Evolutionary conservation across 805 yeast genomes (phyloP).

Genomic region (Hyphopichia homilentoma): DNA sequence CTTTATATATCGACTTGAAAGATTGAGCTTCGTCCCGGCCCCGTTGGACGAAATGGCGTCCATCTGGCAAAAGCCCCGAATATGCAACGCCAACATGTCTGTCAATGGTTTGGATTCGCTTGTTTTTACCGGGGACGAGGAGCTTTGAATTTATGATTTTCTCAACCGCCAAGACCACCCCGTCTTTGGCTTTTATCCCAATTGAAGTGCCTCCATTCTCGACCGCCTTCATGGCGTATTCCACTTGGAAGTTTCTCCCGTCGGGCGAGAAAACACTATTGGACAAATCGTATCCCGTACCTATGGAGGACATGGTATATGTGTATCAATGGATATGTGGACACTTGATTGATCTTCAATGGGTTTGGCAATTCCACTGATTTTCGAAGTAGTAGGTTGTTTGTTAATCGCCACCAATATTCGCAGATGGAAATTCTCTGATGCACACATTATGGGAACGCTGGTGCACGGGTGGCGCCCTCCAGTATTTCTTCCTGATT

Average conservation of each 20-base stretch:
- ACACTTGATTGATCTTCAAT: too few relatives aligned
- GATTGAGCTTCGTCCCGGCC: slow-evolving; percentile 88
- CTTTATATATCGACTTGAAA: slow-evolving; percentile 74
- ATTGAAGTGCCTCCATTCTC: slow-evolving; percentile 96
- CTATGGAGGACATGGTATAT: slow-evolving; percentile 71
- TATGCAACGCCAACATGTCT: slow-evolving; percentile 92
- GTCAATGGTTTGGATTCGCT: slow-evolving; percentile 88
- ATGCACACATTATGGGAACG: too few relatives aligned
- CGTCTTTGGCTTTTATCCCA: slow-evolving; percentile 90
- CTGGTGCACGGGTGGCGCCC: slow-evolving; percentile 7
- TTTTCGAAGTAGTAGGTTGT: too few relatives aligned
- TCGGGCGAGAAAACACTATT: slow-evolving; percentile 94
- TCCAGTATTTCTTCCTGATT: neutral
- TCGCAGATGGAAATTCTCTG: neutral
- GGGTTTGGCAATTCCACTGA: too few relatives aligned
- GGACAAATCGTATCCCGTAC: slow-evolving; percentile 98
- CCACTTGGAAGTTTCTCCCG: slow-evolving; percentile 95
- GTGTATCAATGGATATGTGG: too few relatives aligned
- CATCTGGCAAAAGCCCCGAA: slow-evolving; percentile 95
- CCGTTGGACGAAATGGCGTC: slow-evolving; percentile 85
- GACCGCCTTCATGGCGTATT: slow-evolving; percentile 95
- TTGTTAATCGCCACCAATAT: neutral
- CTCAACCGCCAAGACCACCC: slow-evolving; percentile 97
- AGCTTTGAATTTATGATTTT: slow-evolving; percentile 83
- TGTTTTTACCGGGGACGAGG: slow-evolving; percentile 84